Evolutionary conservation across 106 monocot genomes (phyloP), one percentile per base, ranked within the genome.

Genomic region (Platanthera guangdongensis): DNA sequence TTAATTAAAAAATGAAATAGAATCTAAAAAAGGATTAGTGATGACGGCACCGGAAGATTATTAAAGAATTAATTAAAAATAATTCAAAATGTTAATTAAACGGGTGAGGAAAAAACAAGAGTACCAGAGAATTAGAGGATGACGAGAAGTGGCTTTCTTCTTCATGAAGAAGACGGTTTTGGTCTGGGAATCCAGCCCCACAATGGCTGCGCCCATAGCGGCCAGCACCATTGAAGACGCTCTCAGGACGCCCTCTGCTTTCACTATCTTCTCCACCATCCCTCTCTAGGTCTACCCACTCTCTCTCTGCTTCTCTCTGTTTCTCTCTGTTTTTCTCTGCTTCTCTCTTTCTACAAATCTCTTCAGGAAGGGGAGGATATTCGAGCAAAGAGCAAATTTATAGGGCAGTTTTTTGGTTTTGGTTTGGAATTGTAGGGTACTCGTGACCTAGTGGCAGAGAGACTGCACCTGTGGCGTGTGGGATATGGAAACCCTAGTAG

Each of bases 121-220:
- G 0, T 80, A 88, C 89, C 89, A 86, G 22, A 90, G 82, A 12
- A 82, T 82, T n/a, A 78, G 52, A 53, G 87, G 72, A 50, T 82
- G 74, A 51, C 82, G 82, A 32, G 68, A 78, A 21, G 77, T 78
- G 21, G 87, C 90, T 47, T 12, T 90, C 71, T 19, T 90, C 75
- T 52, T 52, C 7, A 80, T 51, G 78, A 90, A 78, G 65, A 90
- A 60, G 4, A 89, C 79, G 2, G 69, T 68, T 77, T 87, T 85
- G 4, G 90, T 87, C 80, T 90, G 55, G 21, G 59, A 54, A 50
- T 82, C 76, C 16, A 90, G 21, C 9, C 90, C 87, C 11, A 90
- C 49, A 8, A 87, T 7, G 15, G 75, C 45, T 4, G 90, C 87
- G 11, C 79, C 75, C 18, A 72, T 47, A 46, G 73, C 77, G 3